Base-by-base conservation (phyloP, 805 yeast genomes). In the Wickerhamiella slavikovae region DNA sequence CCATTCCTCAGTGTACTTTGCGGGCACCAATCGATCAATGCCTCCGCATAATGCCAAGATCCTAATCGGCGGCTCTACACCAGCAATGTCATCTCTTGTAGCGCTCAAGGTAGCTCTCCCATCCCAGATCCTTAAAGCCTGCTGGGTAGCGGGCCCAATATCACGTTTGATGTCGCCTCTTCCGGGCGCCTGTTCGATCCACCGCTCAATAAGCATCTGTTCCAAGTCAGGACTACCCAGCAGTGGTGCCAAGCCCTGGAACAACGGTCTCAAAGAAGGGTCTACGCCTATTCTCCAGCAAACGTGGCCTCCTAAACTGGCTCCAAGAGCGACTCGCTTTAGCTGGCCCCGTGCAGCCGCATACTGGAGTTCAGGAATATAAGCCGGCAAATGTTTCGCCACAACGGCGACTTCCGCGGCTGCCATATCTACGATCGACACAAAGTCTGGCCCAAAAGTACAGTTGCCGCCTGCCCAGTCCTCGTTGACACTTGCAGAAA, bases 241-340 rank as follows among this genome's bases (percentile, higher is more conserved):
- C 16, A 66, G 54, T 1, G 73, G 71, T 24, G 60, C 58, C 11
- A 61, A 52, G 3, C 44, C 47, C 6, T 13, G n/a, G 22, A 30
- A 15, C 11, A 12, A 5, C 6, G 6, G 9, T 9, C 26, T 16
- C 27, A 29, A 17, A 44, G 3, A 65, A 60, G 38, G 54, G 51
- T 35, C 28, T 47, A 41, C 14, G 55, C 67, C 44, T 48, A 56
- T 38, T 60, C 45, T 47, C 52, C 65, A 64, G 18, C 60, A 52
- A n/a, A 60, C 52, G 44, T 69, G 73, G 0, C 68, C 76, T 2
- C 75, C 74, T 26, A 67, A 51, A 0, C 73, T 66, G 24, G 54
- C 53, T 1, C 76, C 77, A 9, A 57, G 40, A 17, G 64, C 45
- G 25, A 62, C 53, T 11, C 33, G 26, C 13, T 22, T 18, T n/a